Evolutionary conservation across 768 basidiomycete genomes (phyloP).

Genomic region (Pholiota microspora): DNA sequence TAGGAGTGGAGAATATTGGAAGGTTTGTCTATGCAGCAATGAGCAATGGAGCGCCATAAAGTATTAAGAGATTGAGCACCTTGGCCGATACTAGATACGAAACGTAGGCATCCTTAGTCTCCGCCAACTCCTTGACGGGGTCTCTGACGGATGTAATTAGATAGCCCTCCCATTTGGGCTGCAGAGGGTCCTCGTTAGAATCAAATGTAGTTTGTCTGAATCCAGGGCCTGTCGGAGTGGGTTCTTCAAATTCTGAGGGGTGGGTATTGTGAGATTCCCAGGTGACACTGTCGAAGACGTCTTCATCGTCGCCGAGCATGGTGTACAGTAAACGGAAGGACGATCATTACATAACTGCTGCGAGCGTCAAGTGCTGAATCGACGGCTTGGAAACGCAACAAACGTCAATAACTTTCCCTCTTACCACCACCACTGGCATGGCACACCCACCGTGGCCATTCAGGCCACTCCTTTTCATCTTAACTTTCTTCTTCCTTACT

Average conservation of each 20-base stretch:
- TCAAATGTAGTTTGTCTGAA: constrained; percentile 80
- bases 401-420: constrained; percentile 29
- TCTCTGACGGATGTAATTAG: constrained; percentile 83
- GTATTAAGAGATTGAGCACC: constrained; percentile 40
- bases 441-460: constrained; percentile 21
- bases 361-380: constrained; percentile 18
- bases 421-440: constrained; percentile 21
- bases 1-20: constrained; percentile 75
- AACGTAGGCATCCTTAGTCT: constrained; percentile 96
- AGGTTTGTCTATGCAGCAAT: constrained; percentile 73
- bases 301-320: constrained; percentile 86
- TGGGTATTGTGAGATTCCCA: constrained; percentile 78
- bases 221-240: constrained; percentile 59
- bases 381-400: constrained; percentile 31
- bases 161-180: constrained; percentile 91
- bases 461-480: constrained; percentile 18
- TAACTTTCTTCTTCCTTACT: constrained; percentile 30
- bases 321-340: constrained; percentile 14
- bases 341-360: constrained; percentile 20
- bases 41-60: constrained; percentile 4
- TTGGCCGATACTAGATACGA: constrained; percentile 89
- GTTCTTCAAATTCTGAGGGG: constrained; percentile 39
- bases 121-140: constrained; percentile 93
- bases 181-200: constrained; percentile 69
- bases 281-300: constrained; percentile 88